A percentile compares a stretch with the other conserved stretches of the same genome.
These are phyloP conservation scores for Calocybe indica DNA, from an alignment of 768 basidiomycete species.

Conservation along the genomic window DNA sequence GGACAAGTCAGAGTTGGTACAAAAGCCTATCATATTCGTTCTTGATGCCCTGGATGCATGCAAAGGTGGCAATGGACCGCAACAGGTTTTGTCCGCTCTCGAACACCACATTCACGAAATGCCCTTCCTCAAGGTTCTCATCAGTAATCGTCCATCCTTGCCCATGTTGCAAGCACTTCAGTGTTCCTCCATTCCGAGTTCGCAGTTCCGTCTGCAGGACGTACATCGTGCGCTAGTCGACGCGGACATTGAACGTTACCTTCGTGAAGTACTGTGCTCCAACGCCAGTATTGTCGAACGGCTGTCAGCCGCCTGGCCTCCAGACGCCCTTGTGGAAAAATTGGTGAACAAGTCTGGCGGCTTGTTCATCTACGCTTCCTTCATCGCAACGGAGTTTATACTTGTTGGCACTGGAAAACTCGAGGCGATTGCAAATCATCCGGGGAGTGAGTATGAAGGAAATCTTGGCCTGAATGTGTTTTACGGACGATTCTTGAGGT, in stretches of 20 bases:
- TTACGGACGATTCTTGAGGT: conserved; percentile 9
- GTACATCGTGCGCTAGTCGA: conserved; percentile 6
- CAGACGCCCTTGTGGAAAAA: conserved; percentile 8
- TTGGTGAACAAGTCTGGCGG: conserved; percentile 10
- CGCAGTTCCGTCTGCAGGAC: conserved; percentile 8
- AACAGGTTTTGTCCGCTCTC: conserved; percentile 8
- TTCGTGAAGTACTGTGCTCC: conserved; percentile 9
- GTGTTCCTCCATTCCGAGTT: conserved; percentile 1
- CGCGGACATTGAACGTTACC: conserved; percentile 7
- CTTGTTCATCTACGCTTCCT: conserved; percentile 11
- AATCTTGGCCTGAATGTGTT: conserved; percentile 10
- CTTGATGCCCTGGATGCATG: conserved; percentile 19
- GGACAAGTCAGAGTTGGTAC: background rate
- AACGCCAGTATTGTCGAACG: conserved; percentile 10
- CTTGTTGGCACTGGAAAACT: conserved; percentile 8
- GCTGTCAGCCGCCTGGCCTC: conserved; percentile 10
- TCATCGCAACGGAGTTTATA: conserved; percentile 7
- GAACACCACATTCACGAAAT: conserved; percentile 7
- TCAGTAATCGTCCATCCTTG: conserved; percentile 10
- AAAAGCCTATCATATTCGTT: conserved; percentile 10
- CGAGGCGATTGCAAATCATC: conserved; percentile 7
- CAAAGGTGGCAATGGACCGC: conserved; percentile 5
- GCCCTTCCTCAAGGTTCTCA: conserved; percentile 11
- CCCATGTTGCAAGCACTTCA: conserved; percentile 1
- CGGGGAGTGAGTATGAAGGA: conserved; percentile 12